Percentiles rank a stretch among this genome's conserved stretches.
These are phyloP conservation scores for Auricularia heimuer DNA, from an alignment of 768 basidiomycete genomes.

Conservation along the genomic window DNA sequence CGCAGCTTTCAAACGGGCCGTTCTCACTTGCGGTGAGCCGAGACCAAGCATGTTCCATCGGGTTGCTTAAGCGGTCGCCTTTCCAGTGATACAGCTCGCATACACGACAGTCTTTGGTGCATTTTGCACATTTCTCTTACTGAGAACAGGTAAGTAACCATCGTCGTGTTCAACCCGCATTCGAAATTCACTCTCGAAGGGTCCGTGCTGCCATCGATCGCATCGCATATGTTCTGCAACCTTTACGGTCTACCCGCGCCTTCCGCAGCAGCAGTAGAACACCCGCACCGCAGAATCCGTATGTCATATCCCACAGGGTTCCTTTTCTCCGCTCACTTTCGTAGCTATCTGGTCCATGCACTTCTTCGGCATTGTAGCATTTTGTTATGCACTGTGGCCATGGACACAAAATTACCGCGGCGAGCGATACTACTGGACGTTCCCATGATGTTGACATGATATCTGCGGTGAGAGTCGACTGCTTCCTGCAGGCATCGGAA, in stretches of 20 bases:
- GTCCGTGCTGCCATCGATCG: conserved; percentile 67
- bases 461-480: too few species aligned
- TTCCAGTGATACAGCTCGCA: conserved; percentile 68
- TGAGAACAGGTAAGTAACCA: conserved; percentile 50
- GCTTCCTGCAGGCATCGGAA: too few species aligned
- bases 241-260: conserved; percentile 83
- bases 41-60: neutral
- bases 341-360: conserved; percentile 50
- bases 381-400: conserved; percentile 39
- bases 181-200: conserved; percentile 13
- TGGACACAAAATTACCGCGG: conserved; percentile 34
- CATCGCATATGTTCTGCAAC: conserved; percentile 88
- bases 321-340: conserved; percentile 5
- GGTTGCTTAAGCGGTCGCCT: neutral
- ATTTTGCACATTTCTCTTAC: conserved; percentile 75
- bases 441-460: too few species aligned
- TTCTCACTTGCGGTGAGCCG: conserved; percentile 42
- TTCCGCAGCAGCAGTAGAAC: conserved; percentile 40
- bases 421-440: conserved; percentile 34
- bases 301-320: conserved; percentile 17
- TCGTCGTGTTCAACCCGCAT: neutral
- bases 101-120: conserved; percentile 94
- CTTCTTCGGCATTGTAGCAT: conserved; percentile 47
- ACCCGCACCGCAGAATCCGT: conserved; percentile 45
- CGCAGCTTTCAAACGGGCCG: conserved; percentile 54